phyloP scores from a whole-genome alignment of 352 stramenopile genomes.

The Phytophthora foliorum region DNA sequence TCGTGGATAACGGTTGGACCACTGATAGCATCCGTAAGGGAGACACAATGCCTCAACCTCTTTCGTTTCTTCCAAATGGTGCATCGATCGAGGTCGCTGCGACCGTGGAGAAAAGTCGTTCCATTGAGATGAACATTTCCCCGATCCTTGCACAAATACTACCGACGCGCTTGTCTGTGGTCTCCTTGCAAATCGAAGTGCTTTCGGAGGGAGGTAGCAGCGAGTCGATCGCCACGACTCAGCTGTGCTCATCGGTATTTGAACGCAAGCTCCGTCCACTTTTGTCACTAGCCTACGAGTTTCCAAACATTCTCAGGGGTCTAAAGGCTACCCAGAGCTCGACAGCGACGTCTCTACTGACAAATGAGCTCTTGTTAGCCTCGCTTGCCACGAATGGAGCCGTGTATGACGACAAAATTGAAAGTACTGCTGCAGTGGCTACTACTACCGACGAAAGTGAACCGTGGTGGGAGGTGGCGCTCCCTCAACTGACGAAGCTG shows the following conservation, averaged over 20 bases:
- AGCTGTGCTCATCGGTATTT: conserved; percentile 75
- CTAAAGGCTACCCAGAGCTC: conserved; percentile 51
- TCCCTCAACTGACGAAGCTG: conserved; percentile 49
- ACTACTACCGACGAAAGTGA: conserved; percentile 36
- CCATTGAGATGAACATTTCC: conserved; percentile 63
- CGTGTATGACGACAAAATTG: conserved; percentile 18
- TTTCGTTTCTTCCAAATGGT: conserved; percentile 32
- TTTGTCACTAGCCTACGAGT: conserved; percentile 53
- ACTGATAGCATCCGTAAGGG: conserved; percentile 30
- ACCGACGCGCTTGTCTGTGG: conserved; percentile 45
- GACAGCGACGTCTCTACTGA: conserved; percentile 20
- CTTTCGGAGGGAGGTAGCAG: conserved; percentile 39
- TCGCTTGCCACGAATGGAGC: conserved; percentile 42
- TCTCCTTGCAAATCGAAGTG: conserved; percentile 68
- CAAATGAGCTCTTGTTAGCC: conserved; percentile 18
- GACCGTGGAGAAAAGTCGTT: conserved; percentile 57
- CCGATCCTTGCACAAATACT: conserved; percentile 49
- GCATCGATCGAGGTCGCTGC: conserved; percentile 49
- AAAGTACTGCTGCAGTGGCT: conserved; percentile 18
- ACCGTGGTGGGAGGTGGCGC: conserved; percentile 67
- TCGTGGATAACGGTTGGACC: conserved; percentile 64
- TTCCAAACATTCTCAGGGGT: conserved; percentile 52
- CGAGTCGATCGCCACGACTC: conserved; percentile 43
- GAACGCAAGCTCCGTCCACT: conserved; percentile 59
- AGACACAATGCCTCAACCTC: conserved; percentile 12